These are phyloP conservation scores for Favolaschia claudopus DNA, from an alignment of 768 basidiomycete species.

Conservation along the genomic window DNA sequence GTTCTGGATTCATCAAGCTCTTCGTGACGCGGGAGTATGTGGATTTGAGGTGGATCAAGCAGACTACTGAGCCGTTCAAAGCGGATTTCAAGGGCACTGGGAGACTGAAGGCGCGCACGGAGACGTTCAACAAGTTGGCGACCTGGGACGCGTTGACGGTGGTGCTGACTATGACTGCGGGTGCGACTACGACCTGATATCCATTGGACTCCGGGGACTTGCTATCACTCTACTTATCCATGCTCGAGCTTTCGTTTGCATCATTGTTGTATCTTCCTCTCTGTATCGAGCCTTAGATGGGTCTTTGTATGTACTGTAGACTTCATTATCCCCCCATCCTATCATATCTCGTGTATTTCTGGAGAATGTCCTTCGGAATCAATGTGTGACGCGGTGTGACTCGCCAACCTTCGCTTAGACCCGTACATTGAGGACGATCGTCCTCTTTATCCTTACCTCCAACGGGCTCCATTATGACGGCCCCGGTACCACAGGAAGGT, in stretches of 20 bases:
- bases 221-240: not conserved
- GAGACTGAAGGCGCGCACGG: not conserved
- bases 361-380: too few relatives aligned
- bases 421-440: conserved; percentile 11
- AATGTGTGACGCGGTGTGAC: too few relatives aligned
- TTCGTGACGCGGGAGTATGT: conserved; percentile 54
- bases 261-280: too few relatives aligned
- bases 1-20: conserved; percentile 52
- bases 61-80: conserved; percentile 20
- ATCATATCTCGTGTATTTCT: too few relatives aligned
- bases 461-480: conserved; percentile 55
- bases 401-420: too few relatives aligned
- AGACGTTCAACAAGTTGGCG: not conserved
- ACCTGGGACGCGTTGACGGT: conserved; percentile 2
- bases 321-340: too few relatives aligned
- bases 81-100: not conserved
- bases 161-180: not conserved
- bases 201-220: too few relatives aligned
- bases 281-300: too few relatives aligned
- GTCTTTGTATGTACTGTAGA: too few relatives aligned
- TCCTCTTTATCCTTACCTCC: not conserved
- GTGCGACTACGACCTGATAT: not conserved
- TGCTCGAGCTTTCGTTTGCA: too few relatives aligned
- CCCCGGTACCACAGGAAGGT: conserved; percentile 85
- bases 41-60: conserved; percentile 50